Conservation (phyloP, 257 asterid species). For the Salvia hispanica region DNA sequence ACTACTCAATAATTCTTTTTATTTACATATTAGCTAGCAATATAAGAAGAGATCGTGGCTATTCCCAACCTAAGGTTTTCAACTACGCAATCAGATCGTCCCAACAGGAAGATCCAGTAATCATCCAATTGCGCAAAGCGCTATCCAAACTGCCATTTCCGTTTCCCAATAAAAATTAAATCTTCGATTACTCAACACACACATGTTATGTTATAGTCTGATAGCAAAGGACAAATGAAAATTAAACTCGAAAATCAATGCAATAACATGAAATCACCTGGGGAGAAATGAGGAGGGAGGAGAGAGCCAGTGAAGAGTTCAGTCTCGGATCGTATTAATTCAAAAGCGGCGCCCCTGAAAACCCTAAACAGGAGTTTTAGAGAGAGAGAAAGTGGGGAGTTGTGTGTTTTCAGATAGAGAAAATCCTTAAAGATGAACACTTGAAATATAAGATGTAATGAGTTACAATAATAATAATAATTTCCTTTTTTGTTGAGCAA, state of each 20-base stretch:
- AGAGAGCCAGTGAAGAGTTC: constrained; percentile 28
- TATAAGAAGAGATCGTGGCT: constrained; percentile 13
- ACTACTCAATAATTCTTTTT: not conserved
- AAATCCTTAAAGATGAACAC: constrained; percentile 25
- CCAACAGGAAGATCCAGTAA: constrained; percentile 31
- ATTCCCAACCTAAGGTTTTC: not conserved
- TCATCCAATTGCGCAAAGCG: not conserved
- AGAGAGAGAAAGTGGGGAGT: constrained; percentile 29
- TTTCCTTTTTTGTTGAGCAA: constrained; percentile 24
- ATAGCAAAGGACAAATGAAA: not conserved
- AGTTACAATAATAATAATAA: constrained; percentile 1
- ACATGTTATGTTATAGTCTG: not conserved
- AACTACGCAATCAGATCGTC: constrained; percentile 22
- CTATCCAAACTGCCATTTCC: constrained; percentile 2
- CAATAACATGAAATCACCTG: constrained; percentile 35
- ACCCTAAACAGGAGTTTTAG: constrained; percentile 41
- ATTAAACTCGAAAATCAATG: not conserved
- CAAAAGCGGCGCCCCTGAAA: constrained; percentile 43
- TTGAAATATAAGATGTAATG: constrained; percentile 27
- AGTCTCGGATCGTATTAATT: constrained; percentile 35
- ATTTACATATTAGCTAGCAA: constrained; percentile 13
- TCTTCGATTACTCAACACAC: not conserved
- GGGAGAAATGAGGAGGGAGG: constrained; percentile 5
- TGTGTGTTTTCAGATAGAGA: constrained; percentile 28
- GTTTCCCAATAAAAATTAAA: not conserved